These are phyloP conservation scores for Cicer cuneatum DNA, from an alignment of 306 rosid genomes.

Conservation along the genomic window DNA sequence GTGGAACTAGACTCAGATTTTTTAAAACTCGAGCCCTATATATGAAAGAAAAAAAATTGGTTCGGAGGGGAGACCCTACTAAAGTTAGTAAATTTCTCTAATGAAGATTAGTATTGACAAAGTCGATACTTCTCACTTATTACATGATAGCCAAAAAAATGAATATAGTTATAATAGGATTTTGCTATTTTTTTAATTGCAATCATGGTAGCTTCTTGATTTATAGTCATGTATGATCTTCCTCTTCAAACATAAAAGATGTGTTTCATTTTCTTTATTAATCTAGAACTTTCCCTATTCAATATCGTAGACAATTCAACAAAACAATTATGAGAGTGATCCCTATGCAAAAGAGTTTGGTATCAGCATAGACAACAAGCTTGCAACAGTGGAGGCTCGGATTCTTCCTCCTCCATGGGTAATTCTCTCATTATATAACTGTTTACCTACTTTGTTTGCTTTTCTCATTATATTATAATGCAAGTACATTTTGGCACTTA, in stretches of 20 bases:
- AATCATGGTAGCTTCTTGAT: neutral
- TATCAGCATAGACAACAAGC: conserved; percentile 48
- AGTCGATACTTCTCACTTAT: neutral
- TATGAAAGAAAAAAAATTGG: too few relatives aligned
- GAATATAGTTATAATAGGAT: neutral
- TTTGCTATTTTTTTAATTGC: conserved; percentile 2
- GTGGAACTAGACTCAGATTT: too few relatives aligned
- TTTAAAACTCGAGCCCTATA: too few relatives aligned
- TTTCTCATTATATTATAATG: neutral
- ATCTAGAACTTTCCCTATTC: conserved; percentile 22
- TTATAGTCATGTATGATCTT: neutral
- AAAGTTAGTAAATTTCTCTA: neutral
- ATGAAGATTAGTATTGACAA: neutral
- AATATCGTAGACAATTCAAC: conserved; percentile 44
- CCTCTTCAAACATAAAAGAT: neutral
- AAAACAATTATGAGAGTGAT: conserved; percentile 48
- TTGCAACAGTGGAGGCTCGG: conserved; percentile 53
- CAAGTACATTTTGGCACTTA: neutral
- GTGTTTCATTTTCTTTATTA: conserved; percentile 1
- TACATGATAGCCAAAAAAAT: neutral
- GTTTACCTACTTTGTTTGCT: neutral
- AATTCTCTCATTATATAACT: conserved; percentile 9
- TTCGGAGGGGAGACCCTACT: too few relatives aligned
- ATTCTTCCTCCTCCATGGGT: conserved; percentile 54
- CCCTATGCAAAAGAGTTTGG: conserved; percentile 58